These are phyloP conservation scores for Alternaria novae-zelandiae DNA, from an alignment of 2,329 filamentous ascomycete species.

Conservation along the genomic window DNA sequence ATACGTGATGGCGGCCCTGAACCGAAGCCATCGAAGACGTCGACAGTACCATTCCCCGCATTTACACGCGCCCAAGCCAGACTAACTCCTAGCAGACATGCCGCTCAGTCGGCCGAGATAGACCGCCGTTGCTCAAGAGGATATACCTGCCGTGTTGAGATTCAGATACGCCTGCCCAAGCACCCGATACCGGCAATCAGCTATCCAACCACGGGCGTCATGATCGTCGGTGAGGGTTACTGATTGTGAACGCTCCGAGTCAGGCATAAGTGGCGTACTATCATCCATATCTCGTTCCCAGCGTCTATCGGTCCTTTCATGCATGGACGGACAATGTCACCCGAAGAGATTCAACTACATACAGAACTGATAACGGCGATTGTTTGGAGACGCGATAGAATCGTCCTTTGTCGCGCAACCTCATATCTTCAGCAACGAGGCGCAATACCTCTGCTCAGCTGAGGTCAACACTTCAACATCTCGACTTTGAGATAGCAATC, in stretches of 20 bases:
- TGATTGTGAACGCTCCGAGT: constrained; percentile 16
- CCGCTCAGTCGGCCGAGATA: constrained; percentile 6
- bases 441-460: background rate
- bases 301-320: constrained; percentile 7
- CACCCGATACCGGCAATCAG: constrained; percentile 21
- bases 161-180: background rate
- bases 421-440: background rate
- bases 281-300: constrained; percentile 18
- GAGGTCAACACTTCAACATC: background rate
- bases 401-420: background rate
- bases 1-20: constrained; percentile 5
- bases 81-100: constrained; percentile 10
- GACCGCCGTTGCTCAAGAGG: background rate
- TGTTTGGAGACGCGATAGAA: background rate
- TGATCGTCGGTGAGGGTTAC: constrained; percentile 16
- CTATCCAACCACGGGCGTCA: background rate
- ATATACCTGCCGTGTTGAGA: constrained; percentile 13
- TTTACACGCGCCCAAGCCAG: background rate
- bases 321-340: constrained; percentile 10
- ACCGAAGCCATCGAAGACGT: constrained; percentile 4
- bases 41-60: constrained; percentile 10
- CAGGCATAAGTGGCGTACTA: constrained; percentile 16
- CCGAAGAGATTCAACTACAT: constrained; percentile 9
- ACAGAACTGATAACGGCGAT: background rate
- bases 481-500: background rate